Conservation (phyloP, 805 yeast species). For the Jamesozyma piceae region DNA sequence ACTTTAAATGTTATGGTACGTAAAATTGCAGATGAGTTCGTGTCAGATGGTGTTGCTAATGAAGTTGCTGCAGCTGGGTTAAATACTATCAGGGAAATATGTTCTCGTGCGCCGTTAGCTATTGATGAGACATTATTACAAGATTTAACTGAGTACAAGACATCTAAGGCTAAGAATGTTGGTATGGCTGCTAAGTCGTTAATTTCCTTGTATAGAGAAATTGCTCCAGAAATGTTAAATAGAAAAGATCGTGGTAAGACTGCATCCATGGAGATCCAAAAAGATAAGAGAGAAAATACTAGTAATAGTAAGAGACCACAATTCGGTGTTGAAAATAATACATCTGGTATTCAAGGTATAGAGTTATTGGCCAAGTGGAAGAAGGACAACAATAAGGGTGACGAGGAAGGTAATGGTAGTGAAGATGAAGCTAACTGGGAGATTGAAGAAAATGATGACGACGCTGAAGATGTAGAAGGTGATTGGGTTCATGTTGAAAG, state of each 20-base stretch:
- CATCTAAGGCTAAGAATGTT: constrained; percentile 89
- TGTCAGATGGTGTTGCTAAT: constrained; percentile 94
- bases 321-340: constrained; percentile 66
- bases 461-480: constrained; percentile 49
- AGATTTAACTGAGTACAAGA: constrained; percentile 82
- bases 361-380: constrained; percentile 83
- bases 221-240: constrained; percentile 91
- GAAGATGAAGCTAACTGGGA: constrained; percentile 58
- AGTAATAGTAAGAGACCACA: constrained; percentile 33
- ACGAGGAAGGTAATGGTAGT: constrained; percentile 45
- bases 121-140: constrained; percentile 81
- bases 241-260: constrained; percentile 88
- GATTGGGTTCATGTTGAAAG: constrained; percentile 88
- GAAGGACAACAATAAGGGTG: constrained; percentile 40
- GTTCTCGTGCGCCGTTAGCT: constrained; percentile 89
- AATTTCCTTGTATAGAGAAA: constrained; percentile 78
- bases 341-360: constrained; percentile 79
- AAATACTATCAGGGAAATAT: constrained; percentile 87
- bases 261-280: constrained; percentile 74
- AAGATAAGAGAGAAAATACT: constrained; percentile 40
- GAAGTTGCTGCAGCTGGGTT: constrained; percentile 98
- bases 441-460: constrained; percentile 40
- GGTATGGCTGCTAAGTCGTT: constrained; percentile 88
- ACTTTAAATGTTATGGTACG: constrained; percentile 68
- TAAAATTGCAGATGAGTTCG: constrained; percentile 94